Evolutionary conservation across 306 rosid species (phyloP), one percentile per base, ranked within the genome.

Genomic region (Fagus sylvatica): DNA sequence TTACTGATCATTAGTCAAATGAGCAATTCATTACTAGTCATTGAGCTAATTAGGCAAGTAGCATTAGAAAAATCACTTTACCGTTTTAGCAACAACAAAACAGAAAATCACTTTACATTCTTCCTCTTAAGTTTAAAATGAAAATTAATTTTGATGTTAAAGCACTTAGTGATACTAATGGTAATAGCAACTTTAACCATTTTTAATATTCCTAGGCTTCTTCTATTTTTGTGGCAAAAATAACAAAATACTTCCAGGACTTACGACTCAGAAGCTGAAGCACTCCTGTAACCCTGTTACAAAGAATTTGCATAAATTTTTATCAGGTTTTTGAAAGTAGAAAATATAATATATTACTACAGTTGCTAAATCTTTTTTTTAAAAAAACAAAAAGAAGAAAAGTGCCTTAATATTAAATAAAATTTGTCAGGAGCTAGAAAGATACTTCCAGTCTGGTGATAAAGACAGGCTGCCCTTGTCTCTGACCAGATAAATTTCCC

Each of bases 401-500:
- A 65, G 49, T 22, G 28, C 17, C 41, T 19, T 48, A 36, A n/a
- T 54, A 57, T 5, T 13, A 36, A 41, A 16, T 11, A 2, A 76
- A 57, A 33, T 57, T 40, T 30, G 74, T 73, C 28, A 73, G 64
- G 65, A 42, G 78, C 71, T 64, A 33, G 73, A 76, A 83, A 79
- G 93, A 74, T 88, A 95, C 99, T 76, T 95, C 99, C 65, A 95
- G 88, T 87, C 88, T 93, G 74, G 98, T 93, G 82, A 95, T 93
- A 80, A 95, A 91, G 56, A 90, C 94, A 37, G 99, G 98, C 51
- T 91, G 97, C 67, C 99, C 98, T 90, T 93, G 94, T 84, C 99
- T 91, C 89, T 88, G 99, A 30, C 99, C 99, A 57, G 91, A 90
- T 88, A 95, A 86, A 86, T 88, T 88, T 82, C 99, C 99, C 99